These are phyloP conservation scores for Monosporozyma aerobia DNA, from an alignment of 805 yeast species.

Conservation along the genomic window DNA sequence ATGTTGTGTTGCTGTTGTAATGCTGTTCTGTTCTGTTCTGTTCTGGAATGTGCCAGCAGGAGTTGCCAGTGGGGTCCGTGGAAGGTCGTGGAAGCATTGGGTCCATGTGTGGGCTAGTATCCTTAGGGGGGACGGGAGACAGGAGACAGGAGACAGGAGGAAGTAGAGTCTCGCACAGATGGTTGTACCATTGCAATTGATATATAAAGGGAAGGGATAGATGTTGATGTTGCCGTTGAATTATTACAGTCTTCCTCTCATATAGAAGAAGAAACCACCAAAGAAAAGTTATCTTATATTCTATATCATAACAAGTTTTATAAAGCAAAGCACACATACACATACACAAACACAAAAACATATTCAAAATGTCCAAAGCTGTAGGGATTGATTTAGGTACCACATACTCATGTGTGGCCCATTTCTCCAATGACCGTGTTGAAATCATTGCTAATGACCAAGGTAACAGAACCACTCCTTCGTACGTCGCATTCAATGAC, in stretches of 20 bases:
- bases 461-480: conserved; percentile 97
- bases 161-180: no score
- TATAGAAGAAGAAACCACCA: no score
- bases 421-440: conserved; percentile 82
- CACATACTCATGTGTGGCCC: conserved; percentile 94
- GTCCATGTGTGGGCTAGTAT: neutral
- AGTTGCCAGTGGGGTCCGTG: neutral
- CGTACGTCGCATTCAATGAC: conserved; percentile 90
- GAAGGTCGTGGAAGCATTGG: neutral
- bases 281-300: no score
- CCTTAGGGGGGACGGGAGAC: neutral
- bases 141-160: no score
- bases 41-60: neutral
- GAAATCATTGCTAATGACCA: conserved; percentile 96
- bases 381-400: conserved; percentile 80
- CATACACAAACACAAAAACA: neutral
- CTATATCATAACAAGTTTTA: neutral
- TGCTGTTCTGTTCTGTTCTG: neutral
- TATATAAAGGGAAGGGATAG: neutral
- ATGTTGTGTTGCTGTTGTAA: neutral
- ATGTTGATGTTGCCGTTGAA: neutral
- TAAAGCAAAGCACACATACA: neutral
- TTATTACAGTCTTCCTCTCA: no score
- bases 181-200: neutral
- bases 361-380: conserved; percentile 35